phyloP scores from a whole-genome alignment of 208 protist species.

The Leishmania major region DNA sequence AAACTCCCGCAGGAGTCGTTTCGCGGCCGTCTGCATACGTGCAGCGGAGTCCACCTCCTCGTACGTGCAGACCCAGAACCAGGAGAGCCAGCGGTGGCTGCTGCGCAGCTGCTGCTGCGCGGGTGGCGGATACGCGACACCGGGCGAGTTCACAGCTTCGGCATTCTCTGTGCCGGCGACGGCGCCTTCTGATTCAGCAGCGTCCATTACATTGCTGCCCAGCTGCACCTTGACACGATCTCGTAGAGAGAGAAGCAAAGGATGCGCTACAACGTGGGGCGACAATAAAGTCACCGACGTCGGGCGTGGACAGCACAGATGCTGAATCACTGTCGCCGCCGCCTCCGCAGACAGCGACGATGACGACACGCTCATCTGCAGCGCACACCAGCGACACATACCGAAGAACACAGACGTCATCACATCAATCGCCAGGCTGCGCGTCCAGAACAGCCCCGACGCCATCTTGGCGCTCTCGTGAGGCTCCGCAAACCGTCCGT shows the following conservation, averaged over 20 bases:
- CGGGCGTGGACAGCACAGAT: not conserved
- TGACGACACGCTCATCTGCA: conserved; percentile 7
- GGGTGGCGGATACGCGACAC: not conserved
- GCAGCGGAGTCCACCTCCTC: conserved; percentile 96
- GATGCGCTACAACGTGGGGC: not conserved
- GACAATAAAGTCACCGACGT: not conserved
- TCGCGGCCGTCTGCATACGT: conserved; percentile 97
- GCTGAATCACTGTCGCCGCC: conserved; percentile 9
- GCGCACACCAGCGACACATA: conserved; percentile 49
- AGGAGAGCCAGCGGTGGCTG: conserved; percentile 46
- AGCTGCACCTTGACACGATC: not conserved
- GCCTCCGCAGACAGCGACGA: not conserved
- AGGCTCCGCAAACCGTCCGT: conserved; percentile 3
- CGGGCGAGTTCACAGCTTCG: not conserved
- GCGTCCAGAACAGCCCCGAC: not conserved
- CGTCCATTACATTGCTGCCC: not conserved
- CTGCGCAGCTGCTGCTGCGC: not conserved
- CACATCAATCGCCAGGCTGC: conserved; percentile 30
- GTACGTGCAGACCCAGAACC: conserved; percentile 89
- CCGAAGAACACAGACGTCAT: conserved; percentile 51
- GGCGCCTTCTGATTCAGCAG: not conserved
- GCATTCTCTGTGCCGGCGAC: not conserved
- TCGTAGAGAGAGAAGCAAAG: conserved; percentile 6
- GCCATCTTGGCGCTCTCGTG: not conserved
- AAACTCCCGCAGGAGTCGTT: conserved; percentile 97